A percentile compares a stretch with the other conserved stretches of the same genome.
These are phyloP conservation scores for Suhomyces choctaworum DNA, from an alignment of 1,139 yeast species.

Conservation along the genomic window DNA sequence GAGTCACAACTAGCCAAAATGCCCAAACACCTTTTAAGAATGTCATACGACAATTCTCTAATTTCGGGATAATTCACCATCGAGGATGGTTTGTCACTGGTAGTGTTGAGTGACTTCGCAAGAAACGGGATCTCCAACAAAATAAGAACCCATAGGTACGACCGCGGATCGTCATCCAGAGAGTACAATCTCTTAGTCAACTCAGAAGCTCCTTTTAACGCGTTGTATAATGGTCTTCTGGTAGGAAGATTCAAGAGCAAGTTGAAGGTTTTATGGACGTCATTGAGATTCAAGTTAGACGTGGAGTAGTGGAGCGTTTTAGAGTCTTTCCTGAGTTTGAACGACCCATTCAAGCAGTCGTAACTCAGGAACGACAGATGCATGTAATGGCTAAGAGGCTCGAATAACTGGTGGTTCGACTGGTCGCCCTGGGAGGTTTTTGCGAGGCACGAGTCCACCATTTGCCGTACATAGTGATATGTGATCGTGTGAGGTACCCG, in stretches of 20 bases:
- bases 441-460: slow-evolving; percentile 32
- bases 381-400: slow-evolving; percentile 50
- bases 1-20: slow-evolving; percentile 54
- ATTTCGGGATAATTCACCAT: slow-evolving; percentile 54
- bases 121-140: slow-evolving; percentile 64
- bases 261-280: slow-evolving; percentile 44
- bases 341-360: slow-evolving; percentile 50
- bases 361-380: slow-evolving; percentile 42
- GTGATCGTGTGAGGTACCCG: slow-evolving; percentile 26
- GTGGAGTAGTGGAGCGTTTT: slow-evolving; percentile 34
- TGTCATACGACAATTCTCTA: slow-evolving; percentile 57
- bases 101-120: slow-evolving; percentile 36
- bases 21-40: slow-evolving; percentile 67
- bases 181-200: slow-evolving; percentile 48
- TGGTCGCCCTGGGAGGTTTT: slow-evolving; percentile 12
- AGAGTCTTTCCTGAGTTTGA: slow-evolving; percentile 28
- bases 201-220: slow-evolving; percentile 50
- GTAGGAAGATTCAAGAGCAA: slow-evolving; percentile 54
- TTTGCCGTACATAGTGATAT: slow-evolving; percentile 25
- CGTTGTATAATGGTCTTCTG: slow-evolving; percentile 54
- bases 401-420: slow-evolving; percentile 43
- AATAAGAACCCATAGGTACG: slow-evolving; percentile 56
- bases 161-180: slow-evolving; percentile 33
- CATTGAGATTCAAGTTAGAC: slow-evolving; percentile 48
- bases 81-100: slow-evolving; percentile 15